Conservation (phyloP, 2,329 filamentous ascomycete species). For the Colletotrichum godetiae region DNA sequence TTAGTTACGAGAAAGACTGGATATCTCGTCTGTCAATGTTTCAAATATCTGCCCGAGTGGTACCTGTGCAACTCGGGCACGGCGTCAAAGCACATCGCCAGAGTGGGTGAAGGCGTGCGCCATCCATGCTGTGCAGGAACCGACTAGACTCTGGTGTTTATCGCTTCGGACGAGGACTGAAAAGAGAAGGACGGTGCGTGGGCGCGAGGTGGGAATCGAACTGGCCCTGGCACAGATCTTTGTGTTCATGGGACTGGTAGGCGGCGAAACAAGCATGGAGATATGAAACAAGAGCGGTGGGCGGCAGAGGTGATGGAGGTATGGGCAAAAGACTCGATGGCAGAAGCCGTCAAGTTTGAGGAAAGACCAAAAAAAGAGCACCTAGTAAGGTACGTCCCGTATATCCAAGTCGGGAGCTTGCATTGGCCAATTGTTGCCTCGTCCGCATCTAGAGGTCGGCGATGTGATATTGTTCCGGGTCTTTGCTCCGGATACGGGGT, state of each 20-base stretch:
- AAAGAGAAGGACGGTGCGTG: slow-evolving; percentile 30
- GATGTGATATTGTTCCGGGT: slow-evolving; percentile 19
- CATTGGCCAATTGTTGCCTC: slow-evolving; percentile 18
- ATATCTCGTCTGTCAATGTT: slow-evolving; percentile 36
- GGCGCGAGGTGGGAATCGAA: not conserved
- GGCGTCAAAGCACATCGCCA: slow-evolving; percentile 26
- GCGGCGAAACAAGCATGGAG: slow-evolving; percentile 33
- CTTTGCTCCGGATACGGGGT: slow-evolving; percentile 12
- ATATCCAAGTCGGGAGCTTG: not conserved
- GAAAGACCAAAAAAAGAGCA: slow-evolving; percentile 23
- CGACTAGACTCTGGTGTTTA: slow-evolving; percentile 24
- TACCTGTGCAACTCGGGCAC: slow-evolving; percentile 26
- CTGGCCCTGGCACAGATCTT: slow-evolving; percentile 27
- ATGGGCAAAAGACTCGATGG: slow-evolving; percentile 27
- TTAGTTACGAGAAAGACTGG: slow-evolving; percentile 29
- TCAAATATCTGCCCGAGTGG: slow-evolving; percentile 32
- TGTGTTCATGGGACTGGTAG: slow-evolving; percentile 19
- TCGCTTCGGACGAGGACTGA: slow-evolving; percentile 28
- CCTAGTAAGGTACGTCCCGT: not conserved
- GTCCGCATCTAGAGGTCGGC: slow-evolving; percentile 23
- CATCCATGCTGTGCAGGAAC: slow-evolving; percentile 26
- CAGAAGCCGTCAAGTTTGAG: slow-evolving; percentile 35
- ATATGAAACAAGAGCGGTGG: slow-evolving; percentile 35
- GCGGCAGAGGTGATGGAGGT: slow-evolving; percentile 19
- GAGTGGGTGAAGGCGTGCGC: slow-evolving; percentile 13